phyloP scores from a whole-genome alignment of 2,329 filamentous ascomycete genomes.

The Elsinoe fawcettii region DNA sequence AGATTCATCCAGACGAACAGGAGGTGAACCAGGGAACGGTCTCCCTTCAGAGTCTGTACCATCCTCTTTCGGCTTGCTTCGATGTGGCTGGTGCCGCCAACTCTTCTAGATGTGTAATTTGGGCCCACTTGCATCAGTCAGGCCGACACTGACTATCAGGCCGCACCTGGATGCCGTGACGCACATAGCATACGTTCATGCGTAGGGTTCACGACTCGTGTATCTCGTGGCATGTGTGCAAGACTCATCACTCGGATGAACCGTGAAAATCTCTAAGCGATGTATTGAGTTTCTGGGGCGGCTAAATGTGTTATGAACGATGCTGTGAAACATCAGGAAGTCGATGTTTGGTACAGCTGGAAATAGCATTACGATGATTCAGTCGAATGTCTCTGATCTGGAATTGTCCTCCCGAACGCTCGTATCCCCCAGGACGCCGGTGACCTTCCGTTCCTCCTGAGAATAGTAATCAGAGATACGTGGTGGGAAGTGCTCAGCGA shows the following conservation, averaged over 20 bases:
- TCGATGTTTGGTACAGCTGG: neutral
- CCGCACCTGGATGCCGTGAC: too few species aligned
- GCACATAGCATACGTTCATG: neutral
- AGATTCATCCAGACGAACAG: neutral
- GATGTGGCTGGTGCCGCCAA: conserved; percentile 3
- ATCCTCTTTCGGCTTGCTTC: too few species aligned
- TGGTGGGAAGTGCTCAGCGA: too few species aligned
- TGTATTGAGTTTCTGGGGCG: neutral
- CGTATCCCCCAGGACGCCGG: neutral
- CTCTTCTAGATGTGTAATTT: neutral
- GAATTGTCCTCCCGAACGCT: neutral
- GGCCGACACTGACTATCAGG: neutral
- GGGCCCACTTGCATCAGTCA: neutral
- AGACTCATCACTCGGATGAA: neutral
- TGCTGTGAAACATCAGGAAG: neutral
- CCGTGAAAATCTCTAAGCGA: neutral
- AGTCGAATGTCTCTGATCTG: conserved; percentile 19
- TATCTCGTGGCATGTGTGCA: neutral
- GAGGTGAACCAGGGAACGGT: neutral
- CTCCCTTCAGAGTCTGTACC: too few species aligned
- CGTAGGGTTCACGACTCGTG: neutral
- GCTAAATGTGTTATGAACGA: neutral
- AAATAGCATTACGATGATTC: neutral
- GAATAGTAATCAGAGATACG: too few species aligned
- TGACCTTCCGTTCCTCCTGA: too few species aligned